A percentile compares a stretch with the other conserved stretches of the same genome.
Evolutionary conservation across 2,329 filamentous ascomycete genomes (phyloP).

Genomic region (Fusarium avenaceum): DNA sequence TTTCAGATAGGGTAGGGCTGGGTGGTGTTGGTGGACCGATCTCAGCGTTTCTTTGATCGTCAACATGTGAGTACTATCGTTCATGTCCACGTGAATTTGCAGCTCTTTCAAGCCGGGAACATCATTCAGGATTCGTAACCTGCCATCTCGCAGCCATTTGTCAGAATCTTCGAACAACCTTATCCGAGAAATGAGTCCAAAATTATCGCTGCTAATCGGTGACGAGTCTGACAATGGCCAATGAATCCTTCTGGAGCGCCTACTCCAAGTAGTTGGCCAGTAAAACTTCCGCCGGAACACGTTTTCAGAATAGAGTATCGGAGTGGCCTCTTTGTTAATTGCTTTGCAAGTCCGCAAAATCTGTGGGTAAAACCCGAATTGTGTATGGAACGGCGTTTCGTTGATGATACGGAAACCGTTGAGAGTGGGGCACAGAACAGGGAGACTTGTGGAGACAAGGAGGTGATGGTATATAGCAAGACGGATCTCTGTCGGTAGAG

Average conservation of each 20-base stretch:
- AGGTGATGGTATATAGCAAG: slow-evolving; percentile 29
- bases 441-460: background rate
- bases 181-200: slow-evolving; percentile 9
- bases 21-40: background rate
- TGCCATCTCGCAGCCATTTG: slow-evolving; percentile 2
- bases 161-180: background rate
- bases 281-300: slow-evolving; percentile 5
- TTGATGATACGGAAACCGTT: slow-evolving; percentile 16
- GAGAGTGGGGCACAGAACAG: background rate
- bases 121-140: slow-evolving; percentile 12
- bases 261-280: slow-evolving; percentile 8
- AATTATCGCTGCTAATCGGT: slow-evolving; percentile 6
- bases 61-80: background rate
- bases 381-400: background rate
- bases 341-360: slow-evolving; percentile 19
- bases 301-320: slow-evolving; percentile 25
- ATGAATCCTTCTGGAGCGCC: background rate
- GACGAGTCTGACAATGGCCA: slow-evolving; percentile 11
- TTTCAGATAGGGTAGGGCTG: background rate
- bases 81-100: slow-evolving; percentile 11
- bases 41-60: background rate
- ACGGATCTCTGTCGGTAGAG: slow-evolving; percentile 21
- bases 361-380: background rate
- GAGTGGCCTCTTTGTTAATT: slow-evolving; percentile 22
- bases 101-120: slow-evolving; percentile 25